These are phyloP conservation scores for Ambrosia hybrid DNA, from an alignment of 140 eudicot genomes.

Conservation along the genomic window DNA sequence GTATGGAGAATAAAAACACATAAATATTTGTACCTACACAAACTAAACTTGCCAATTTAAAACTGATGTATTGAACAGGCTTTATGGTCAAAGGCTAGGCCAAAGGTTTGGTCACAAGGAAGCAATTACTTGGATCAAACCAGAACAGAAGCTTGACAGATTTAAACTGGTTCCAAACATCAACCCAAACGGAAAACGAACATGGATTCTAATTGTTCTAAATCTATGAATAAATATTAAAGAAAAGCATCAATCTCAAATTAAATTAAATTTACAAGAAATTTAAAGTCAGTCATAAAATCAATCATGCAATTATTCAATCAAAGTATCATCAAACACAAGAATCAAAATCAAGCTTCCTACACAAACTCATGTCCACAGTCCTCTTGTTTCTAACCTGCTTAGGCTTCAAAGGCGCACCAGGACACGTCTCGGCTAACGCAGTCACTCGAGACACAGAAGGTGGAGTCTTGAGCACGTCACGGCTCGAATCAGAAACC, in stretches of 20 bases:
- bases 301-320: not conserved
- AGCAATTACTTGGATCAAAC: no score
- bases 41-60: no score
- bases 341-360: conserved; percentile 55
- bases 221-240: not conserved
- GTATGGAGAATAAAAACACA: no score
- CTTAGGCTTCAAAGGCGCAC: conserved; percentile 56
- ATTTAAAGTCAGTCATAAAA: not conserved
- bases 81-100: no score
- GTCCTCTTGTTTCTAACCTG: conserved; percentile 9
- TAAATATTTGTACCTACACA: no score
- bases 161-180: not conserved
- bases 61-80: no score
- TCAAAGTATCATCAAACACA: no score
- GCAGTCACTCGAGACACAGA: conserved; percentile 33
- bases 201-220: not conserved
- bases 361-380: conserved; percentile 37
- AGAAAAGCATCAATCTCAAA: not conserved
- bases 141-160: no score
- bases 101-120: no score
- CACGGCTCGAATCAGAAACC: not conserved
- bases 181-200: not conserved
- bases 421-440: conserved; percentile 59
- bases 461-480: conserved; percentile 48
- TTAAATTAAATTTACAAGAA: not conserved